Conservation (phyloP, 169 alveolate species). For the Perkinsus marinus region DNA sequence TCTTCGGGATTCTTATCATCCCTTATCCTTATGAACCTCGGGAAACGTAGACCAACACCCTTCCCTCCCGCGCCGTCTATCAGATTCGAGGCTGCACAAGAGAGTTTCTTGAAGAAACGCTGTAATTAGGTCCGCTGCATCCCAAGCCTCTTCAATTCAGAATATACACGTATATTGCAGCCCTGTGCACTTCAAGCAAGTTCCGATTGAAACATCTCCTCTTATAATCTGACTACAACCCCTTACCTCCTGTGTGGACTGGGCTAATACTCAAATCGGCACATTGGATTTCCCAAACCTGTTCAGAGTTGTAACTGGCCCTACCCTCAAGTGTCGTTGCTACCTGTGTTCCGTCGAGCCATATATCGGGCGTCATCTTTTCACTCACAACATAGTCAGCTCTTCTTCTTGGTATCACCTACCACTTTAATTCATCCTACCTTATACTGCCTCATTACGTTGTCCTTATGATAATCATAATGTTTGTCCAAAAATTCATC, state of each 20-base stretch:
- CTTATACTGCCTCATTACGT: background rate
- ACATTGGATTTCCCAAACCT: constrained; percentile 92
- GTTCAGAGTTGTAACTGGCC: constrained; percentile 42
- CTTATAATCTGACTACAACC: too few relatives aligned
- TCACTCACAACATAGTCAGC: constrained; percentile 42
- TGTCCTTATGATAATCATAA: background rate
- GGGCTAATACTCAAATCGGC: constrained; percentile 94
- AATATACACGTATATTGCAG: too few relatives aligned
- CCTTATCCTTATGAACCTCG: constrained; percentile 85
- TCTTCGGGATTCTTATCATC: constrained; percentile 87
- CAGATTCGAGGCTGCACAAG: background rate
- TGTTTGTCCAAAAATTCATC: constrained; percentile 52
- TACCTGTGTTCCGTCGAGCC: constrained; percentile 42
- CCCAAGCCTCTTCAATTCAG: too few relatives aligned
- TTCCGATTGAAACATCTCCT: too few relatives aligned
- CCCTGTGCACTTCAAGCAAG: too few relatives aligned
- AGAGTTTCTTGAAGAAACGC: too few relatives aligned
- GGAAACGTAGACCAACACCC: constrained; percentile 95
- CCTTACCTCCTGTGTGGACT: constrained; percentile 80
- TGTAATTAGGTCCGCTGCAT: too few relatives aligned
- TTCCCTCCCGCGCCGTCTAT: constrained; percentile 26
- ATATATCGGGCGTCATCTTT: constrained; percentile 57
- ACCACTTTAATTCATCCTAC: background rate
- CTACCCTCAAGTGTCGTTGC: too few relatives aligned
- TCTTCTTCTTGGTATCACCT: background rate